Evolutionary conservation across 2,329 filamentous ascomycete genomes (phyloP).

Genomic region (Talaromyces sp.): DNA sequence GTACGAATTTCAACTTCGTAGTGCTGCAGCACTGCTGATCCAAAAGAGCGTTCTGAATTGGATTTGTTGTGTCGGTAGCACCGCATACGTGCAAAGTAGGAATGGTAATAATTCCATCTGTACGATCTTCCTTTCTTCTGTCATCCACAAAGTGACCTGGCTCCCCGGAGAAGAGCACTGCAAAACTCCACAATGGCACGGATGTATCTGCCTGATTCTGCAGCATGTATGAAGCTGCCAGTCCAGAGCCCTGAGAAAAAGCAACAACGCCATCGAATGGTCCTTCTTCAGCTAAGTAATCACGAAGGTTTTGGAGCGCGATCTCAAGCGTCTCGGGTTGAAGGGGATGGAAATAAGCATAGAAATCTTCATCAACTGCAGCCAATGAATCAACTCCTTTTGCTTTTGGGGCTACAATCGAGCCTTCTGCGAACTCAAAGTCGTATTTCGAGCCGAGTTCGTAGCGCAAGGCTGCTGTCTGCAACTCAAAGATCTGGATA

Average conservation of each 20-base stretch:
- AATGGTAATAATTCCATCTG: background rate
- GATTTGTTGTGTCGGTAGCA: background rate
- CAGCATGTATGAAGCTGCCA: background rate
- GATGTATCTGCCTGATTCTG: background rate
- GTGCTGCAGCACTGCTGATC: background rate
- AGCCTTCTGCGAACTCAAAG: background rate
- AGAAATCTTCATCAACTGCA: background rate
- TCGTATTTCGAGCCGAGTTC: background rate
- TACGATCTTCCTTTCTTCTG: background rate
- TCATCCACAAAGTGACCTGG: background rate
- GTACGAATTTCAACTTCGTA: background rate
- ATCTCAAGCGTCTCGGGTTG: background rate
- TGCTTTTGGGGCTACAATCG: background rate
- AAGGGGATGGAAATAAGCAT: background rate
- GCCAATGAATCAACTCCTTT: background rate
- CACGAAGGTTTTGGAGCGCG: background rate
- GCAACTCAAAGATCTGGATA: background rate
- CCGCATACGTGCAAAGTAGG: background rate
- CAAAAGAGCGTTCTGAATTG: background rate
- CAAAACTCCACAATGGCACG: background rate
- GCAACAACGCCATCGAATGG: background rate
- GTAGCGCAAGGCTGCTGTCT: background rate
- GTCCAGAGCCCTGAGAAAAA: background rate
- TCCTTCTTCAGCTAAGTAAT: background rate
- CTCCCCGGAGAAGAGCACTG: background rate